Percentiles rank a stretch among this genome's conserved stretches.
These are phyloP conservation scores for Aspergillus campestris DNA, from an alignment of 495 filamentous ascomycete genomes.

Conservation along the genomic window DNA sequence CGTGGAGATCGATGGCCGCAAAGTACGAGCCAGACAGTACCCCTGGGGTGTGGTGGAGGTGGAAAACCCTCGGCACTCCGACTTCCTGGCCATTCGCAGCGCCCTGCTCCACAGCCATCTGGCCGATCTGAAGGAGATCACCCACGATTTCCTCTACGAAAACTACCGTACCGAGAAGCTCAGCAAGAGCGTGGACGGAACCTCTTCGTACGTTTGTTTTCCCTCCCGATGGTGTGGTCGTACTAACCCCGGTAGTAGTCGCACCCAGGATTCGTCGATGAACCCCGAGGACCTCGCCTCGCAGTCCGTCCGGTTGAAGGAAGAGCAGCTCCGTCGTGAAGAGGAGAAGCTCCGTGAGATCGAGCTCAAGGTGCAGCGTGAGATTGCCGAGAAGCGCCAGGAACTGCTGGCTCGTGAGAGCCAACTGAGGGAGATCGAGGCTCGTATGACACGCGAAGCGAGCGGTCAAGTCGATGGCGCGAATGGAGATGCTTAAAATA, in stretches of 20 bases:
- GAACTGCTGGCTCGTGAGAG: conserved; percentile 96
- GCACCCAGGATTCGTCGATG: conserved; percentile 69
- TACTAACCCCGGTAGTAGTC: conserved; percentile 22
- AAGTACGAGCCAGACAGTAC: conserved; percentile 92
- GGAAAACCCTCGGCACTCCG: conserved; percentile 96
- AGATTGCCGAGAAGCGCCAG: conserved; percentile 99
- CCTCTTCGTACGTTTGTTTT: conserved; percentile 61
- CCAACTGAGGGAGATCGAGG: conserved; percentile 92
- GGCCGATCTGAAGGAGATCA: conserved; percentile 97
- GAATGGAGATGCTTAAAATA: conserved; percentile 40
- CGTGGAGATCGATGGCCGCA: conserved; percentile 84
- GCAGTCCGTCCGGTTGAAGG: conserved; percentile 96
- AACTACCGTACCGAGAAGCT: conserved; percentile 99
- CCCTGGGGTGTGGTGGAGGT: conserved; percentile 99
- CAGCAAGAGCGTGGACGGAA: conserved; percentile 95
- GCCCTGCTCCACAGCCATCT: conserved; percentile 95
- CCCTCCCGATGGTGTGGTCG: background rate
- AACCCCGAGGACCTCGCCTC: conserved; percentile 95
- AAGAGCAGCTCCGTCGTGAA: conserved; percentile 96
- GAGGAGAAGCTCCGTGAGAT: conserved; percentile 99
- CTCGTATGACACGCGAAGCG: conserved; percentile 64
- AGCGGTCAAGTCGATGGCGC: conserved; percentile 37
- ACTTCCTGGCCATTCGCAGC: conserved; percentile 95
- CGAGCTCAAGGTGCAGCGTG: conserved; percentile 96
- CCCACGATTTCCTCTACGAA: conserved; percentile 98